A percentile compares a stretch with the other conserved stretches of the same genome.
These are phyloP conservation scores for Tardiomyces depauwii DNA, from an alignment of 1,139 yeast genomes.

Conservation along the genomic window DNA sequence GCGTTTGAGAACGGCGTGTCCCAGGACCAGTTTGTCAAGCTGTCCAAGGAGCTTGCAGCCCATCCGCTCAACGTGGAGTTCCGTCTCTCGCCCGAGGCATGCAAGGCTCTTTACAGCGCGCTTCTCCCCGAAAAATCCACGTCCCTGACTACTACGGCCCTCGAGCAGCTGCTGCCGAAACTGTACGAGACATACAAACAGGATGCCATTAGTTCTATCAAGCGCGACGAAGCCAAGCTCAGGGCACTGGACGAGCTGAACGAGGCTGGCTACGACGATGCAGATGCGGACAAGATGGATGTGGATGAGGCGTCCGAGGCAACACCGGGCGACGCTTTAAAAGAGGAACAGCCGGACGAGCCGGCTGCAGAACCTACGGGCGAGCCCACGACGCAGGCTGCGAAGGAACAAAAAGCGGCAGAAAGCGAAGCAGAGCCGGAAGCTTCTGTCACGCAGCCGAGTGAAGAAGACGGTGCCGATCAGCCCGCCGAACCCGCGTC, in stretches of 20 bases:
- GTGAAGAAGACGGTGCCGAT: too few relatives aligned
- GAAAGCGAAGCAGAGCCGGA: too few relatives aligned
- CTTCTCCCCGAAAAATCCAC: slow-evolving; percentile 15
- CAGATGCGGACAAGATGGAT: neutral
- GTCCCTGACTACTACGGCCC: slow-evolving; percentile 17
- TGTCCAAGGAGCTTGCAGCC: slow-evolving; percentile 15
- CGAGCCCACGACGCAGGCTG: too few relatives aligned
- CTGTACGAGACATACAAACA: slow-evolving; percentile 21
- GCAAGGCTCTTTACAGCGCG: slow-evolving; percentile 17
- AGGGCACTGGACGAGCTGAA: slow-evolving; percentile 1
- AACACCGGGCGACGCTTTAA: too few relatives aligned
- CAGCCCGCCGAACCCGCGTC: too few relatives aligned
- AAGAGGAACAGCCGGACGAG: too few relatives aligned
- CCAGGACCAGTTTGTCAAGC: slow-evolving; percentile 11
- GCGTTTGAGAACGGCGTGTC: neutral
- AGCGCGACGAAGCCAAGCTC: slow-evolving; percentile 24
- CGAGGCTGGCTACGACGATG: neutral
- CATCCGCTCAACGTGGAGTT: slow-evolving; percentile 20
- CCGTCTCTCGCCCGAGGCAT: slow-evolving; percentile 18
- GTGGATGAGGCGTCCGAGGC: too few relatives aligned
- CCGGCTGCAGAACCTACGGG: too few relatives aligned
- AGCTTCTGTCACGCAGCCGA: too few relatives aligned
- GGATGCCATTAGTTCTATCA: slow-evolving; percentile 19
- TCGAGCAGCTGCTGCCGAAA: slow-evolving; percentile 17
- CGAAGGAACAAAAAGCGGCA: too few relatives aligned